Base-by-base conservation (phyloP, 495 filamentous ascomycete species). In the Jackrogersella multiformis region DNA sequence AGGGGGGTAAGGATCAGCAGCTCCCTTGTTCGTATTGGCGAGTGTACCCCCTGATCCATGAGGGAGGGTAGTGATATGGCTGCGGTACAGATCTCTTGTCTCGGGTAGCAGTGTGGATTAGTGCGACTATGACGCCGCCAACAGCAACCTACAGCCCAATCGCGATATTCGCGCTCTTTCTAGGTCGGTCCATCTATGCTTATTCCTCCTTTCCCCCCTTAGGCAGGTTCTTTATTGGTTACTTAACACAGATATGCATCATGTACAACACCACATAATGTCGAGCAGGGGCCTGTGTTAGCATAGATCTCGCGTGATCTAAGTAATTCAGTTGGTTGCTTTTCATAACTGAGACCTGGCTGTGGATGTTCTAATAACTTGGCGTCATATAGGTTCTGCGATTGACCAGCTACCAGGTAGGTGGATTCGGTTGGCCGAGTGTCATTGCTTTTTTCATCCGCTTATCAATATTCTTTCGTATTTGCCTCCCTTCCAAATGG, bases 31-130 rank as follows among this genome's bases (percentile, higher is more conserved):
- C 61, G 61, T 64, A 69, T 61, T 64, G 61, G 66, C 21, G 52
- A 61, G 52, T 52, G 61, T 52, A 30, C 51, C 57, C 56, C 32
- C 64, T 42, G 61, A 57, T 34, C 56, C 41, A 60, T 61, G 66
- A 69, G 41, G 42, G 49, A 64, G 48, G 56, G 61, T 26, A 55
- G 51, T 52, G 51, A 58, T 42, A 56, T 69, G 60, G 49, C 55
- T 53, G 49, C 49, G 36, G 54, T 69, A 69, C 60, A 69, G 66
- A 69, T 64, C 61, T 65, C 61, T 70, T 68, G 62, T 71, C 68
- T 71, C 68, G 64, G 64, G 64, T 71, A 67, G 64, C 35, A 68
- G 64, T 67, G 63, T 64, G 59, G 59, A 68, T 61, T 67, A 71
- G 68, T 71, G 63, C 54, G 64, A 67, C 68, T 68, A 59, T 57